These are phyloP conservation scores for Monosporozyma servazzii DNA, from an alignment of 805 yeast species.

Conservation along the genomic window DNA sequence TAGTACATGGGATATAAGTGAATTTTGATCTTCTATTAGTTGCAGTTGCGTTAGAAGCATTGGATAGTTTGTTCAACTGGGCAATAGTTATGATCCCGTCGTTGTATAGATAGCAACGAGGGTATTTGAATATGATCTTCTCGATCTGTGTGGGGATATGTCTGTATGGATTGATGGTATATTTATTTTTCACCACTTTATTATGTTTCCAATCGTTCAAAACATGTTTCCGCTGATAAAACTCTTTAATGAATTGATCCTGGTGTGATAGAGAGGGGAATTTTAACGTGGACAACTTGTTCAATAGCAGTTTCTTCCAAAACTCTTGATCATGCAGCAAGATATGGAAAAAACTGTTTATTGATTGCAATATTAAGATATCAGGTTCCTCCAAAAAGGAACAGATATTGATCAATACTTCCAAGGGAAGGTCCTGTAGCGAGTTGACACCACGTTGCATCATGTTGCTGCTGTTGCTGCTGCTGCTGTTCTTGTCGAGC, in stretches of 20 bases:
- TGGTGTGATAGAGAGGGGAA: slow-evolving; percentile 35
- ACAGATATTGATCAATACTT: slow-evolving; percentile 30
- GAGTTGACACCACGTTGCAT: not conserved
- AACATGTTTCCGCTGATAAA: slow-evolving; percentile 23
- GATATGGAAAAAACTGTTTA: slow-evolving; percentile 23
- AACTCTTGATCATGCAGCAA: slow-evolving; percentile 34
- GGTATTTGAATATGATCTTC: slow-evolving; percentile 27
- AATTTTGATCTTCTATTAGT: slow-evolving; percentile 20
- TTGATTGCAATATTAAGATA: slow-evolving; percentile 25
- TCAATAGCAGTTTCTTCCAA: slow-evolving; percentile 33
- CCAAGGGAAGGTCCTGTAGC: slow-evolving; percentile 29
- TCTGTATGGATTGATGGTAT: slow-evolving; percentile 20
- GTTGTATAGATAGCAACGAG: slow-evolving; percentile 28
- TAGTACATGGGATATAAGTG: slow-evolving; percentile 30
- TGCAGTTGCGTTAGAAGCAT: too few relatives aligned
- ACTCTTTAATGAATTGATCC: slow-evolving; percentile 29
- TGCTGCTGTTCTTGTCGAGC: not conserved
- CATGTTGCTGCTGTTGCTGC: too few relatives aligned
- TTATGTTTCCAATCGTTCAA: slow-evolving; percentile 29
- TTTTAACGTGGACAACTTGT: slow-evolving; percentile 20
- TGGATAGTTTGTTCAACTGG: slow-evolving; percentile 13
- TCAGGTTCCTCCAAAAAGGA: slow-evolving; percentile 32
- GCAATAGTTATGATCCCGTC: slow-evolving; percentile 30
- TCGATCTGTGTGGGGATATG: slow-evolving; percentile 20
- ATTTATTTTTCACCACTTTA: slow-evolving; percentile 28